Evolutionary conservation across 2,329 filamentous ascomycete genomes (phyloP), one percentile per base, ranked within the genome.

Genomic region (Lecanicillium sp.): DNA sequence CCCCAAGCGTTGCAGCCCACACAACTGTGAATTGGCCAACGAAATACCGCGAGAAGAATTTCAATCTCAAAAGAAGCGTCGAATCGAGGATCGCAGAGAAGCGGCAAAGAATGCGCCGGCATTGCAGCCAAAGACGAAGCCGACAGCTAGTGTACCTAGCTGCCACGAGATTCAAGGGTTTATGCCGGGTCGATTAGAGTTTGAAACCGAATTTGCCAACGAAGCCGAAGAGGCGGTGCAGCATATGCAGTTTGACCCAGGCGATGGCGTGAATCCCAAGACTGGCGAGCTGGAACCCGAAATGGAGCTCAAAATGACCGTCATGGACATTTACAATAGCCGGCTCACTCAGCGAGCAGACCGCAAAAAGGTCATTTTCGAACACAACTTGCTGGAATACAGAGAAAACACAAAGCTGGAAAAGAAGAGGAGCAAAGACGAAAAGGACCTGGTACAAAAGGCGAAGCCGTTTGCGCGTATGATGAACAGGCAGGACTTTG

Each of bases 121-220:
- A 1, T 73, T 88, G 28, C 85, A 86, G 17, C 87, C 90, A 2
- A 95, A 95, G 62, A 89, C 90, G 51, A 96, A 96, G 56, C 92
- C 92, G 0, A 96, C 90, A 0, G 89, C 89, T 8, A 94, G 85
- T 66, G 88, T 95, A 3, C 92, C 92, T 1, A 83, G 88, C 25
- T 98, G 92, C 59, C 92, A 98, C 66, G 92, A 98, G 62, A 92
- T 98, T 28, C 88, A 95, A 61, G 92, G 92, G 3, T 98, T 94
- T 59, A 98, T 98, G 92, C 92, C 92, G 3, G 92, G 92, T 32
- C 87, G 92, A 29, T 64, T 98, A 47, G 92, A 98, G 55, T 98
- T 98, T 47, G 92, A 98, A 68, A 95, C 86, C 0, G 92, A 98
- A 53, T 92, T 95, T 56, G 85, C 90, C 54, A 98, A 98, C 53